Evolutionary conservation across 768 basidiomycete species (phyloP).

Genomic region (Mycena maculata): DNA sequence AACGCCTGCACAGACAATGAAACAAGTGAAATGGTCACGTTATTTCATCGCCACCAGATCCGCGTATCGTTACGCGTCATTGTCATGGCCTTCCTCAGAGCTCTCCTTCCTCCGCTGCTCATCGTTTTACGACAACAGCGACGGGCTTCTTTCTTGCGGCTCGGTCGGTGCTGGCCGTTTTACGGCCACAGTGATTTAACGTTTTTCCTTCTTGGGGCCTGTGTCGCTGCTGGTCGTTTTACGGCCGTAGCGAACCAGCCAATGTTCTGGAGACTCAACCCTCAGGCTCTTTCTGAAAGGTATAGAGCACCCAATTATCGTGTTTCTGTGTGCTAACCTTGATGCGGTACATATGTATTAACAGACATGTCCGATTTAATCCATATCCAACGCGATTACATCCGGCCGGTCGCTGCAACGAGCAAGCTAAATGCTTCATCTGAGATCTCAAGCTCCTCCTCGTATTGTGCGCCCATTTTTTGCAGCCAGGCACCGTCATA

Average conservation of each 20-base stretch:
- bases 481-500: slow-evolving; percentile 15
- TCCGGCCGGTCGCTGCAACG: slow-evolving; percentile 15
- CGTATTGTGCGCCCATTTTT: background rate
- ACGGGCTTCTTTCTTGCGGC: no score
- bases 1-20: no score
- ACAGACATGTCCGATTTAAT: slow-evolving; percentile 12
- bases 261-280: background rate
- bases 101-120: no score
- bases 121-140: no score
- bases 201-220: no score
- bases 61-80: no score
- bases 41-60: no score
- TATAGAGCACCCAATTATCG: slow-evolving; percentile 6
- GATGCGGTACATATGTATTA: slow-evolving; percentile 7
- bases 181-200: no score
- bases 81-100: no score
- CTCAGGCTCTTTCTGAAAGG: no score
- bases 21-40: no score
- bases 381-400: background rate
- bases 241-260: background rate
- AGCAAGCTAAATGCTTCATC: slow-evolving; percentile 4
- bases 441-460: slow-evolving; percentile 4
- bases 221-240: background rate
- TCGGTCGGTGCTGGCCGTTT: no score
- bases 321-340: slow-evolving; percentile 16